A percentile compares a stretch with the other conserved stretches of the same genome.
Conservation (phyloP, 2,329 filamentous ascomycete genomes). For the Aspergillus caelatus region DNA sequence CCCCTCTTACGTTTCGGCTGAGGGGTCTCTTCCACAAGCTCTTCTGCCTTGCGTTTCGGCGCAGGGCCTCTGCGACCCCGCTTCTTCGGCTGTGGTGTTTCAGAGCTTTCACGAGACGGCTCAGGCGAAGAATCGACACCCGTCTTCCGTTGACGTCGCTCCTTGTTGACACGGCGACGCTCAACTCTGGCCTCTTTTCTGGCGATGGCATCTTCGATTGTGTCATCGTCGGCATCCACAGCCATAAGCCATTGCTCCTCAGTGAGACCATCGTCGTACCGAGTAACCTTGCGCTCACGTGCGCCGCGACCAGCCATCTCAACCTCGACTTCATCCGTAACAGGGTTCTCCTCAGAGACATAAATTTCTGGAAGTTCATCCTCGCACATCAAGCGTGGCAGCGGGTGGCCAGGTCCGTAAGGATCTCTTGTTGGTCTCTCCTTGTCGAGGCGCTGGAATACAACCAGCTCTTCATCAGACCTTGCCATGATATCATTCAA, state of each 20-base stretch:
- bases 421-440: slow-evolving; percentile 66
- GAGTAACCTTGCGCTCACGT: slow-evolving; percentile 89
- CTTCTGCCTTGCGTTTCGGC: slow-evolving; percentile 86
- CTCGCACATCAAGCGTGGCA: slow-evolving; percentile 83
- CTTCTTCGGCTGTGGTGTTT: slow-evolving; percentile 74
- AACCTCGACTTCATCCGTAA: slow-evolving; percentile 73
- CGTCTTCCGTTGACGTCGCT: slow-evolving; percentile 57
- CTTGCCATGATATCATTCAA: slow-evolving; percentile 93
- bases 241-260: slow-evolving; percentile 99
- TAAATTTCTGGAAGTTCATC: slow-evolving; percentile 93
- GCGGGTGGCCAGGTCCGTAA: slow-evolving; percentile 72
- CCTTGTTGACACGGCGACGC: slow-evolving; percentile 74
- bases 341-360: slow-evolving; percentile 79
- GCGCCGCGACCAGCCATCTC: slow-evolving; percentile 85
- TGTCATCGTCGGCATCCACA: slow-evolving; percentile 94
- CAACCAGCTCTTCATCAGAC: slow-evolving; percentile 72
- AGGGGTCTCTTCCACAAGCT: slow-evolving; percentile 74
- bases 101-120: slow-evolving; percentile 79
- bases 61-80: slow-evolving; percentile 73
- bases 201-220: slow-evolving; percentile 87
- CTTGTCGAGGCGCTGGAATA: slow-evolving; percentile 83
- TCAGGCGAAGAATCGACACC: slow-evolving; percentile 71
- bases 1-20: slow-evolving; percentile 77
- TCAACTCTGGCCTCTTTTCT: slow-evolving; percentile 86
- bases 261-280: slow-evolving; percentile 95